These are phyloP conservation scores for Pseudopyricularia javanii DNA, from an alignment of 2,329 filamentous ascomycete genomes.

Conservation along the genomic window DNA sequence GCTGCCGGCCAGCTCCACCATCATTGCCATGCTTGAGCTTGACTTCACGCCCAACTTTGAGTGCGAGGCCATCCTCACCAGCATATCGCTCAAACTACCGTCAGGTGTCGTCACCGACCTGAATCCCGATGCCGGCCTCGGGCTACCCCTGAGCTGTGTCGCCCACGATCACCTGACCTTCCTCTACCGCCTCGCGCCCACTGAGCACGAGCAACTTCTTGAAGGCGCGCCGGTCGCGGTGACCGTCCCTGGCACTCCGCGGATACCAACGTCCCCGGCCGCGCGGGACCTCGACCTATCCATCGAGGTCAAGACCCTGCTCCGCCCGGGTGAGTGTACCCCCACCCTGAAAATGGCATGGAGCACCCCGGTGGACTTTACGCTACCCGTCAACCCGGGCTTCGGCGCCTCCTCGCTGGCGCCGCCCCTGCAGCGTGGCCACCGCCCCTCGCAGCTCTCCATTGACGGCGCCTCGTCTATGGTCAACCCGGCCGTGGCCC, in stretches of 20 bases:
- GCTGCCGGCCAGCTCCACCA: conserved; percentile 42
- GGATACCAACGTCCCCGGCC: conserved; percentile 6
- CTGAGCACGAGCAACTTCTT: conserved; percentile 28
- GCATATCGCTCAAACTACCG: conserved; percentile 42
- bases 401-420: conserved; percentile 39
- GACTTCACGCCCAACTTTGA: conserved; percentile 62
- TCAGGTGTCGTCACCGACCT: conserved; percentile 49
- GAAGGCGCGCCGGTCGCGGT: conserved; percentile 22
- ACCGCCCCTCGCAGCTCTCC: conserved; percentile 52
- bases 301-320: conserved; percentile 45
- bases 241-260: conserved; percentile 5
- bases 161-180: conserved; percentile 67
- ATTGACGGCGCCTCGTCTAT: conserved; percentile 46
- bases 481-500: conserved; percentile 41
- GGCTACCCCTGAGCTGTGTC: conserved; percentile 48
- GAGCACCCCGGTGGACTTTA: conserved; percentile 59
- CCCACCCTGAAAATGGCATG: conserved; percentile 54
- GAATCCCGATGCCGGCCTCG: conserved; percentile 33
- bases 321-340: conserved; percentile 42
- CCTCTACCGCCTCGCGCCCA: conserved; percentile 53
- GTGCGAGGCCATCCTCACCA: conserved; percentile 50
- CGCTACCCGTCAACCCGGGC: conserved; percentile 49
- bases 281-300: conserved; percentile 42
- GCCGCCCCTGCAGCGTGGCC: conserved; percentile 46
- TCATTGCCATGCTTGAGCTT: conserved; percentile 61